Evolutionary conservation across 495 filamentous ascomycete species (phyloP).

Genomic region (Penicillium macrosclerotiorum): DNA sequence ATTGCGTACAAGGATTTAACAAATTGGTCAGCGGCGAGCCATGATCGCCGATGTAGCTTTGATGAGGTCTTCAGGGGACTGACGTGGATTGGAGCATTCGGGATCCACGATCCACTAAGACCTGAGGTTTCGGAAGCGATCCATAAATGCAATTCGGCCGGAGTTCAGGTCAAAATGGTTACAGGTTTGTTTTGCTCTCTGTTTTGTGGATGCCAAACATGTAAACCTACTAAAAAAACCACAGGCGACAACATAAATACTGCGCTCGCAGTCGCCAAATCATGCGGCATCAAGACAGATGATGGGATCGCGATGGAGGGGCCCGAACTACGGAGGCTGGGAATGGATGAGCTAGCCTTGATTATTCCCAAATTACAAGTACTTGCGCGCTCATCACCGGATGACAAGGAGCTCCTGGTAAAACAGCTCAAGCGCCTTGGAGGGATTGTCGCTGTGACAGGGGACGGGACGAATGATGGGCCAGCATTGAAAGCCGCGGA

Average conservation of each 20-base stretch:
- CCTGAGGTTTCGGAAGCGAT: slow-evolving; percentile 77
- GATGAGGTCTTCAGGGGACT: slow-evolving; percentile 57
- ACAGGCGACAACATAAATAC: slow-evolving; percentile 80
- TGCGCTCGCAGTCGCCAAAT: slow-evolving; percentile 75
- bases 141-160: slow-evolving; percentile 67
- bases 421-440: slow-evolving; percentile 68
- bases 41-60: slow-evolving; percentile 49
- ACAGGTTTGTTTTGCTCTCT: too few relatives aligned
- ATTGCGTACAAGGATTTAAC: slow-evolving; percentile 63
- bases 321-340: slow-evolving; percentile 75
- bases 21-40: slow-evolving; percentile 56
- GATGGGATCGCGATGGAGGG: slow-evolving; percentile 82
- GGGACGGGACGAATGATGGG: slow-evolving; percentile 88
- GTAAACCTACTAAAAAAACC: too few relatives aligned
- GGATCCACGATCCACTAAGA: slow-evolving; percentile 66
- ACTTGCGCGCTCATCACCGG: slow-evolving; percentile 80
- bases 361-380: slow-evolving; percentile 76
- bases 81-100: slow-evolving; percentile 61
- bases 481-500: slow-evolving; percentile 83
- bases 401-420: slow-evolving; percentile 82
- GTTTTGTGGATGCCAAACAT: too few relatives aligned
- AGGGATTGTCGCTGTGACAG: slow-evolving; percentile 83
- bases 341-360: slow-evolving; percentile 65
- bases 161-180: slow-evolving; percentile 86
- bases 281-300: slow-evolving; percentile 80